phyloP scores from a whole-genome alignment of 768 basidiomycete genomes.

The Auricularia heimuer region DNA sequence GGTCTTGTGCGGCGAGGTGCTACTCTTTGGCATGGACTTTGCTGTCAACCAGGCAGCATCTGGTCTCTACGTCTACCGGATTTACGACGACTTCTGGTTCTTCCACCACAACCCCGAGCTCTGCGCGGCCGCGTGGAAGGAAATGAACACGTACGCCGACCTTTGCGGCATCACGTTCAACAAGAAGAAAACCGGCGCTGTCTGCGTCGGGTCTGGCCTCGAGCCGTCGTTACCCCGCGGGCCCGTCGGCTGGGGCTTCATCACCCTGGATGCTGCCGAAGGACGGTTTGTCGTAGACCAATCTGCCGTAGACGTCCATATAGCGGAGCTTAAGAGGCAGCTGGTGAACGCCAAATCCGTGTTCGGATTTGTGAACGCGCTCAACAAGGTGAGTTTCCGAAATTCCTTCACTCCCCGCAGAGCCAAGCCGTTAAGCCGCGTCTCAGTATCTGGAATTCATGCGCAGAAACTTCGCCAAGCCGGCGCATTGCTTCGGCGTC shows the following conservation, averaged over 20 bases:
- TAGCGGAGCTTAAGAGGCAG: conserved; percentile 29
- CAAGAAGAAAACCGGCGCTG: conserved; percentile 32
- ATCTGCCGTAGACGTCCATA: conserved; percentile 26
- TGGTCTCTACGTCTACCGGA: conserved; percentile 34
- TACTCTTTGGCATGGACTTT: conserved; percentile 39
- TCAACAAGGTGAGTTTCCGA: conserved; percentile 33
- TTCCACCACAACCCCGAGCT: conserved; percentile 26
- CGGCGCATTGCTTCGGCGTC: conserved; percentile 22
- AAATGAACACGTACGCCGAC: conserved; percentile 32
- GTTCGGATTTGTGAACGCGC: conserved; percentile 30
- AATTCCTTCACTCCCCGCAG: background rate
- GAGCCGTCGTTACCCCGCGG: conserved; percentile 21
- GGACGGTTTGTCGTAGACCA: conserved; percentile 30
- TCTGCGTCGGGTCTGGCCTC: conserved; percentile 6
- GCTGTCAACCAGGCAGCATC: conserved; percentile 35
- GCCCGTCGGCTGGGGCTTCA: conserved; percentile 32
- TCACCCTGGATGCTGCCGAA: conserved; percentile 23
- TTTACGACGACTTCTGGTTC: conserved; percentile 40
- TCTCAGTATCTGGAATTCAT: too few species aligned
- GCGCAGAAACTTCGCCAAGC: too few species aligned
- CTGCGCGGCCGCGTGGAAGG: conserved; percentile 30
- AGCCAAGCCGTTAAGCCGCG: conserved; percentile 8
- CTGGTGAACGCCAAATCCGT: conserved; percentile 27
- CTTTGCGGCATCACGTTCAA: conserved; percentile 35
- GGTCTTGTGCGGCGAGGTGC: conserved; percentile 29